Base-by-base conservation (phyloP, 176 grass and related monocot species). In the Puccinellia tenuiflora region DNA sequence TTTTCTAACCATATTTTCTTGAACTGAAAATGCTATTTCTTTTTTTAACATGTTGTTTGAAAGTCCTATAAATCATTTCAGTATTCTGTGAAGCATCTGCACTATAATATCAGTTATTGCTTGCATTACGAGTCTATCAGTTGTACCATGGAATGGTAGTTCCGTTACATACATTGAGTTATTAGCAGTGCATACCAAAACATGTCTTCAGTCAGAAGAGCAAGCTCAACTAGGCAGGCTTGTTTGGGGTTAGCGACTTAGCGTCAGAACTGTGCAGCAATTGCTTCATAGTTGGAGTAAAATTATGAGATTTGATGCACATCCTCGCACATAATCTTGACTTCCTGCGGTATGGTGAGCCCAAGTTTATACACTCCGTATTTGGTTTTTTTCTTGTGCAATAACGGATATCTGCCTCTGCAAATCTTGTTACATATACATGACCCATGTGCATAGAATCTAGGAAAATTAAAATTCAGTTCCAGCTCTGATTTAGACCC, bases 181-280 rank as follows among this genome's bases (percentile, higher is more conserved):
- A 17, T 88, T 8, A 15, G 43, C 62, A 65, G 10, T 76, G 57
- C 40, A 76, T 84, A 85, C 8, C n/a, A 9, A 54, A 71, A 52
- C 71, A 47, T 71, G 63, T 6, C 9, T 82, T 70, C 10, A 84
- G 26, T 28, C 22, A 67, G 67, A 48, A 56, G 34, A 79, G 15
- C 21, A 14, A 48, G 46, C 17, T 50, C 3, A 12, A 39, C 30
- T 52, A 65, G 53, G n/a, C 52, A 39, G 53, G 29, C 63, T 55
- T 4, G 2, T 57, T 84, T 56, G 17, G 51, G 64, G 0, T 78
- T 51, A 77, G 10, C n/a, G 35, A 2, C 4, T 34, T 34, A 34
- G 15, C 0, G 6, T 71, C 52, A 61, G 68, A 65, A 60, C 18
- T 28, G 3, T 83, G 64, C 21, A n/a, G 1, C 80, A 78, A 35